These are phyloP conservation scores for Lepiota subincarnata DNA, from an alignment of 768 basidiomycete genomes.

Conservation along the genomic window DNA sequence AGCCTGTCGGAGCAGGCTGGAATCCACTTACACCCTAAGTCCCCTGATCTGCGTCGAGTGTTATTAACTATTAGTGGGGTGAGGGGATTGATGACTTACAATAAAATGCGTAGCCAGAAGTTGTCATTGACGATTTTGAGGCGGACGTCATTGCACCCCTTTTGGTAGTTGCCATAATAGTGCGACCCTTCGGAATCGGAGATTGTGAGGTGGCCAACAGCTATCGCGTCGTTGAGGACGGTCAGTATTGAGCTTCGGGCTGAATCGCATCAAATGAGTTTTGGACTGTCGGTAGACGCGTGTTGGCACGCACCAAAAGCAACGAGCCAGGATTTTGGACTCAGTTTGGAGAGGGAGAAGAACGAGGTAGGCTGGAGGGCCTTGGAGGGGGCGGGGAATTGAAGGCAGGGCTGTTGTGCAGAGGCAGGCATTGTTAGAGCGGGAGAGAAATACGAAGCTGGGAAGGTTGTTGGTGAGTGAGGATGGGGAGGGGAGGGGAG, in stretches of 20 bases:
- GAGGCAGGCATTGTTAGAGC: constrained; percentile 32
- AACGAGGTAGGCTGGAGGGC: constrained; percentile 39
- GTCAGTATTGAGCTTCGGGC: constrained; percentile 60
- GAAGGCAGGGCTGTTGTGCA: constrained; percentile 34
- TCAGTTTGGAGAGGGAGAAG: constrained; percentile 40
- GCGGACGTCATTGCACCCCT: constrained; percentile 59
- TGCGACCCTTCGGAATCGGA: constrained; percentile 56
- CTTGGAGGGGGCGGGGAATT: constrained; percentile 39
- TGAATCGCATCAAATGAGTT: constrained; percentile 19
- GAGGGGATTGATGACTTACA: constrained; percentile 36
- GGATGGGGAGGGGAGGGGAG: constrained; percentile 8
- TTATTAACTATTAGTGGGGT: constrained; percentile 15
- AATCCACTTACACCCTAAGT: constrained; percentile 56
- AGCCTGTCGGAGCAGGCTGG: neutral
- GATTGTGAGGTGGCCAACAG: constrained; percentile 56
- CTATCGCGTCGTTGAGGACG: constrained; percentile 55
- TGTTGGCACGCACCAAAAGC: constrained; percentile 38
- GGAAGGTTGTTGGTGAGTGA: constrained; percentile 3
- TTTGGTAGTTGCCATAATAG: constrained; percentile 54
- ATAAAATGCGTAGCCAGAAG: constrained; percentile 65
- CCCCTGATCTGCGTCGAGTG: constrained; percentile 45
- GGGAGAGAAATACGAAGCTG: neutral
- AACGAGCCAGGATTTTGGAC: constrained; percentile 45
- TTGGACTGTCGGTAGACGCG: neutral
- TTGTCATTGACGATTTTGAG: constrained; percentile 53